Percentiles rank a stretch among this genome's conserved stretches.
phyloP scores from a whole-genome alignment of 805 yeast species.

The Teunomyces gatunensis region DNA sequence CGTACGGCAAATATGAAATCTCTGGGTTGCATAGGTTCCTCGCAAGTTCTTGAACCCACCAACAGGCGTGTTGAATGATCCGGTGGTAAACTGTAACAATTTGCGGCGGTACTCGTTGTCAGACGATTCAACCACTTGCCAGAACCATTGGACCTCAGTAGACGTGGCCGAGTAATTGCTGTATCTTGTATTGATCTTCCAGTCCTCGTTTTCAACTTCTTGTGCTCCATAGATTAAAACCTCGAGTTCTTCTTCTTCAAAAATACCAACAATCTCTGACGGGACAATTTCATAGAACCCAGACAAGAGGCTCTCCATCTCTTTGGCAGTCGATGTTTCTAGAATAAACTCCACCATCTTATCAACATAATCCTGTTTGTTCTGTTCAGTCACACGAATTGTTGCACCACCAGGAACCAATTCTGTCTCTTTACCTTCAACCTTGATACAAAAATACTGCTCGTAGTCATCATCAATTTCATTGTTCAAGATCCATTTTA shows the following conservation, averaged over 20 bases:
- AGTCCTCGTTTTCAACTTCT: conserved; percentile 91
- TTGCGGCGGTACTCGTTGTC: conserved; percentile 93
- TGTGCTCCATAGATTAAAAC: conserved; percentile 90
- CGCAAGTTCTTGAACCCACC: conserved; percentile 88
- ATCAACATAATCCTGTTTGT: conserved; percentile 85
- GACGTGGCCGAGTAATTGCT: conserved; percentile 79
- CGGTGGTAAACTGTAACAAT: conserved; percentile 91
- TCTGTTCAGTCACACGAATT: conserved; percentile 83
- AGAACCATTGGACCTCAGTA: conserved; percentile 90
- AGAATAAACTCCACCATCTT: conserved; percentile 83
- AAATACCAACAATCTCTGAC: conserved; percentile 74
- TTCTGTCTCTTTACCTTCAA: conserved; percentile 83
- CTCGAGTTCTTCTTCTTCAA: conserved; percentile 94
- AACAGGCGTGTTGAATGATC: conserved; percentile 93
- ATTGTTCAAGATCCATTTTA: conserved; percentile 94
- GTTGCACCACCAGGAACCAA: conserved; percentile 78
- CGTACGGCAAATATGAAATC: conserved; percentile 86
- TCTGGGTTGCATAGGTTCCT: conserved; percentile 82
- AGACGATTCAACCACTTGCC: conserved; percentile 95
- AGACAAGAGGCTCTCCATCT: conserved; percentile 75
- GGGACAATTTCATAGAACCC: conserved; percentile 93
- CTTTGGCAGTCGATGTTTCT: conserved; percentile 78
- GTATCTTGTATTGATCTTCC: conserved; percentile 84
- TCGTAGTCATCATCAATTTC: conserved; percentile 94
- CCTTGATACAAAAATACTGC: conserved; percentile 89